Evolutionary conservation across 345 rosid species (phyloP), one percentile per base, ranked within the genome.

Genomic region (Adansonia digitata): DNA sequence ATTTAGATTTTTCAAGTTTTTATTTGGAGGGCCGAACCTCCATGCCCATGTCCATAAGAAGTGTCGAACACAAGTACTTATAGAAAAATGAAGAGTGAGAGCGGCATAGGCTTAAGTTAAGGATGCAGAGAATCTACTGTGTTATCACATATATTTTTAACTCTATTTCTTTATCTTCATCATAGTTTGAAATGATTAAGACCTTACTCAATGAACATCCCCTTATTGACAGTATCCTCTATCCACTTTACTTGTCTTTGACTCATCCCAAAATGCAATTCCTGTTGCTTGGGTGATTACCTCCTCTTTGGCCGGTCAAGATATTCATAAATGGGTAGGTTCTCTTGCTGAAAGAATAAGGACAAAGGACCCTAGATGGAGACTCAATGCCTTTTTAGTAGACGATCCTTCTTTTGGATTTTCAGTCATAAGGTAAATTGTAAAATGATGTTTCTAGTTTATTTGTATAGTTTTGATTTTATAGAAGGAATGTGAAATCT

Each of bases 251-350:
- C 85, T 87, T 13, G 87, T 82, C 53, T 87, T 87, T 74, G 84
- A 85, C 75, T 74, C 81, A 3, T 80, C 83, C 71, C 88, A 69
- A 48, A 81, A 83, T 78, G 90, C 90, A 72, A 81, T 85, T 76
- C 85, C 90, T 14, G 81, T 87, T 83, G 87, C 88, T 59, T 87
- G 90, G 90, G 73, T 87, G 72, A 80, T 87, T 80, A 35, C 82
- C 69, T 83, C 86, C 20, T 74, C 85, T 15, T 77, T 72, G 78
- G 65, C 71, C 20, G 71, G 84, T 62, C 88, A 78, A 72, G 75
- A 69, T 62, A 64, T 78, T 70, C 77, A 78, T 74, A 83, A 83
- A 82, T 87, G 90, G 90, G 79, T 87, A 66, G 75, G 81, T 29
- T 39, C 78, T 13, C 81, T 87, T 49, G 81, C 85, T 69, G 84